Evolutionary conservation across 768 basidiomycete genomes (phyloP).

Genomic region (Cubamyces sp.): DNA sequence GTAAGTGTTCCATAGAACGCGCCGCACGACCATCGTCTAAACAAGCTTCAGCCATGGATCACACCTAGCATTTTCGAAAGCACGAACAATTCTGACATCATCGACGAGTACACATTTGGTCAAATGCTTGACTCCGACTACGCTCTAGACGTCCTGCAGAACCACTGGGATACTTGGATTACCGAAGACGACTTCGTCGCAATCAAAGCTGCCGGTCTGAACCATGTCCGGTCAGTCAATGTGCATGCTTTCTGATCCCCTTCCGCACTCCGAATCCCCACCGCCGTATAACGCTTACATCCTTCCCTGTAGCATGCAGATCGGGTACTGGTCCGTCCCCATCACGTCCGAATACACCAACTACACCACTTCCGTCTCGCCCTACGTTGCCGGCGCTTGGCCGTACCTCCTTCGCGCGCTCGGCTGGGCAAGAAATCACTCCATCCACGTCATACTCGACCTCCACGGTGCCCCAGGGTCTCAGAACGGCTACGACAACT

Average conservation of each 20-base stretch:
- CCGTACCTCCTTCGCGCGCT: conserved; percentile 67
- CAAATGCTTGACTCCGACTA: conserved; percentile 49
- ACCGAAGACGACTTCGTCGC: conserved; percentile 71
- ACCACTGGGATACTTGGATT: conserved; percentile 70
- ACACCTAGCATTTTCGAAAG: conserved; percentile 73
- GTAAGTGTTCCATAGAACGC: conserved; percentile 33
- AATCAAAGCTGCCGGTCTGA: conserved; percentile 68
- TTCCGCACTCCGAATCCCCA: neutral
- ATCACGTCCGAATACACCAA: conserved; percentile 57
- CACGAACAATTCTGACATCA: conserved; percentile 56
- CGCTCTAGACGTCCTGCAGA: conserved; percentile 47
- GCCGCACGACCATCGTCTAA: neutral
- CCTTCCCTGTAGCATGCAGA: conserved; percentile 53
- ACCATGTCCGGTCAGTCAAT: conserved; percentile 61
- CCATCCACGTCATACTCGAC: conserved; percentile 74
- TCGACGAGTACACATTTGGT: conserved; percentile 69
- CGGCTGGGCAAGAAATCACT: conserved; percentile 63
- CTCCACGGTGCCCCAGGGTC: conserved; percentile 73
- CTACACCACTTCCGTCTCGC: conserved; percentile 45
- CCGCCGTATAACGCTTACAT: neutral
- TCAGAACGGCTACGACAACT: conserved; percentile 73
- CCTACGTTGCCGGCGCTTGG: conserved; percentile 68
- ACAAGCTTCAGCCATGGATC: conserved; percentile 65
- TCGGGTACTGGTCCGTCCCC: conserved; percentile 84
- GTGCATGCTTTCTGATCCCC: neutral